These are phyloP conservation scores for Rhodotorula sp. DNA, from an alignment of 1,284 basidiomycete species.

Conservation along the genomic window DNA sequence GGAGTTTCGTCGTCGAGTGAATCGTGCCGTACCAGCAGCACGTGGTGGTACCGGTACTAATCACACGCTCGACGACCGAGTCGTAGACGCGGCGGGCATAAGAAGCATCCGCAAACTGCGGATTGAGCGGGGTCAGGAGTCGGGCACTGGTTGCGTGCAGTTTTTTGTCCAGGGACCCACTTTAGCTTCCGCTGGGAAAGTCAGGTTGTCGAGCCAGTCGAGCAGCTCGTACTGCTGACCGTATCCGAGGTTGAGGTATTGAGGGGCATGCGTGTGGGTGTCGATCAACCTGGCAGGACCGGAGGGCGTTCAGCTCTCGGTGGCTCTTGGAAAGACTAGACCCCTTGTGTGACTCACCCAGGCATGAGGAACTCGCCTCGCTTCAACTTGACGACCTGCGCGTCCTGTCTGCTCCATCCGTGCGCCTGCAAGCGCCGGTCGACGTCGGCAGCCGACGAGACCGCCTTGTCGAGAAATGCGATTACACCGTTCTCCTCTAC, in stretches of 20 bases:
- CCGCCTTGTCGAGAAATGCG: constrained; percentile 64
- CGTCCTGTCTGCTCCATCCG: constrained; percentile 44
- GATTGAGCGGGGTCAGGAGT: too few species aligned
- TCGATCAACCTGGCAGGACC: constrained; percentile 53
- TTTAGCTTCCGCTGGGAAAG: constrained; percentile 83
- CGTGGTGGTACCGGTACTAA: constrained; percentile 70
- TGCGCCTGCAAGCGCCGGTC: constrained; percentile 50
- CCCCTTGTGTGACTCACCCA: constrained; percentile 53
- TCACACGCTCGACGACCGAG: constrained; percentile 68
- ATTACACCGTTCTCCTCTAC: constrained; percentile 63
- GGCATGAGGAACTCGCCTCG: constrained; percentile 79
- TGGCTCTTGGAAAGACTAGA: neutral
- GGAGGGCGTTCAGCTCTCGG: neutral
- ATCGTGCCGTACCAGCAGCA: constrained; percentile 87
- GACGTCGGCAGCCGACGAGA: constrained; percentile 50
- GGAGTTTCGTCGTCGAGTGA: constrained; percentile 73
- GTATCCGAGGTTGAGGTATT: constrained; percentile 40
- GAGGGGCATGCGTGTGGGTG: constrained; percentile 51
- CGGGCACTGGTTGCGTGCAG: too few species aligned
- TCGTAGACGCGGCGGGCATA: constrained; percentile 73
- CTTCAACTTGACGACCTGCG: constrained; percentile 56
- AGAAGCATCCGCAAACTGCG: constrained; percentile 62
- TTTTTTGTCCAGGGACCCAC: constrained; percentile 1
- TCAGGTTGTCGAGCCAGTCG: constrained; percentile 81
- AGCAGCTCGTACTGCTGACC: constrained; percentile 65